phyloP scores from a whole-genome alignment of 495 filamentous ascomycete species.

The Aspergillus avenaceus region DNA sequence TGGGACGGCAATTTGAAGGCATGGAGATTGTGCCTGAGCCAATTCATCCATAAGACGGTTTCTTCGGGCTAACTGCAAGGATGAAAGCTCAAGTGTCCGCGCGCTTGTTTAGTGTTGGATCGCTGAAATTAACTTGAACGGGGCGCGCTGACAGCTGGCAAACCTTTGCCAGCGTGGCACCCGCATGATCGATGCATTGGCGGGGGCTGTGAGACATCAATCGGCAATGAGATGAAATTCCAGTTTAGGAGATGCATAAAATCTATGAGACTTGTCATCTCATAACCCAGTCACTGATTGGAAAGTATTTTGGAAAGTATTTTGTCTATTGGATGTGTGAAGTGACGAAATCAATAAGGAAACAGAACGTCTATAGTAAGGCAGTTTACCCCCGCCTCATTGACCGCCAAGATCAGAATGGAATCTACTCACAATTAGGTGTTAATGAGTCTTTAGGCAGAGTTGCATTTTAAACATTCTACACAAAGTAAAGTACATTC shows the following conservation, averaged over 20 bases:
- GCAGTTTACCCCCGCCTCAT: conserved; percentile 8
- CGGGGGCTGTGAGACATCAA: conserved; percentile 1
- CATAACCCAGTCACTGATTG: background rate
- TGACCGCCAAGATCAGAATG: background rate
- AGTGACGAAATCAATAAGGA: too few relatives aligned
- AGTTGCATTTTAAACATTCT: background rate
- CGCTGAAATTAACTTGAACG: conserved; percentile 12
- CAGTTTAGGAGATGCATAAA: background rate
- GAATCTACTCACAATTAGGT: too few relatives aligned
- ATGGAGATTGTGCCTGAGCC: conserved; percentile 8
- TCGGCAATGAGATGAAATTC: background rate
- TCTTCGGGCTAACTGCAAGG: conserved; percentile 6
- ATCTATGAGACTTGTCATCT: conserved; percentile 2
- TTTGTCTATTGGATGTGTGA: background rate
- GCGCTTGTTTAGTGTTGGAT: conserved; percentile 15
- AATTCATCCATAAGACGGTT: conserved; percentile 4
- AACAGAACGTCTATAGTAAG: background rate
- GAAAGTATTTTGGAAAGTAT: background rate
- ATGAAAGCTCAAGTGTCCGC: conserved; percentile 12
- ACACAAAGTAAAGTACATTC: background rate
- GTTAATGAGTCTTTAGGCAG: background rate
- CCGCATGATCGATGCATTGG: background rate
- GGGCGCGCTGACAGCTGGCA: conserved; percentile 22
- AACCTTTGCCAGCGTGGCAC: conserved; percentile 25
- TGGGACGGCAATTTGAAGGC: background rate